Evolutionary conservation across 345 rosid genomes (phyloP), one percentile per base, ranked within the genome.

Genomic region (Acer yangbiense): DNA sequence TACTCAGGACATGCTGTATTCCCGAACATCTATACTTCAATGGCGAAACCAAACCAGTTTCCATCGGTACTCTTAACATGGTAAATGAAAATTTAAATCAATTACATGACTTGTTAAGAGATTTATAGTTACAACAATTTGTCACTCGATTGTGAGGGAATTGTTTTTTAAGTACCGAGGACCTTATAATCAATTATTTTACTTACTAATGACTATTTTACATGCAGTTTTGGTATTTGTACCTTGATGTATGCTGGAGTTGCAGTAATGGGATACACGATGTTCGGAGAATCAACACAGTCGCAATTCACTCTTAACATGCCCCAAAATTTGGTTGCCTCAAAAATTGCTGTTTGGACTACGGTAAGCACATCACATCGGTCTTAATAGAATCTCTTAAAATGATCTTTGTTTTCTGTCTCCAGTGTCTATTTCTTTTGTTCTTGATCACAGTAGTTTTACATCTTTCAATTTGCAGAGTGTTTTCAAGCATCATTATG

Each of bases 1-100:
- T 96, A 92, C 82, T 96, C 99, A 3, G 99, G 99, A 75, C 99
- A 96, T 80, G 99, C 99, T 68, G 94, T 96, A 63, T 96, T 96
- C 67, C 98, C 99, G 2, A 96, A 96, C 80, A 94, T 96, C 65
- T 96, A 96, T 78, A 88, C 94, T 54, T 96, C 99, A 18, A 94
- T 96, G 98, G 97, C 92, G 0, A 86, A 88, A 78, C 97, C 90
- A 21, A 84, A 74, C 81, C 93, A 89, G 83, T 96, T 66, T 66
- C 89, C 99, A 64, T 71, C 89, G 43, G 92, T 91, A 77, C 98
- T 94, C 81, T 65, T 91, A 55, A 75, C 87, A 20, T 88, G 98
- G 99, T 94, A 89, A 77, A 71, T 69, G 12, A 14, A 43, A 63
- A 52, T 10, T 18, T 12, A 44, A 44, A 10, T 27, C 17, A 41